Percentiles rank a stretch among this genome's conserved stretches.
Evolutionary conservation across 495 filamentous ascomycete species (phyloP).

Genomic region (Neurospora sp.): DNA sequence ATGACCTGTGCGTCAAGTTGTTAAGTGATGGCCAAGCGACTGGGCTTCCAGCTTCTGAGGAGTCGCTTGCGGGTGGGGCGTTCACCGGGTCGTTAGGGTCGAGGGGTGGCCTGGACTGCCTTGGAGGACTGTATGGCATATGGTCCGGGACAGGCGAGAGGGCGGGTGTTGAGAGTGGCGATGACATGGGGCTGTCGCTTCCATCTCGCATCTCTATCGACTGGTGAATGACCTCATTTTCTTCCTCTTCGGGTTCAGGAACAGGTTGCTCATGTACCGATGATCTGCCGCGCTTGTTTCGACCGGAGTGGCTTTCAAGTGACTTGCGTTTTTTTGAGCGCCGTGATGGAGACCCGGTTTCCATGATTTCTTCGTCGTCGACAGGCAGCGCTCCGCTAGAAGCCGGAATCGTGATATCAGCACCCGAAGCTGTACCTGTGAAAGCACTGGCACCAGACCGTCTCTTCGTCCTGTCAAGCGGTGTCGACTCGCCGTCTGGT

Average conservation of each 20-base stretch:
- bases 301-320: constrained; percentile 22
- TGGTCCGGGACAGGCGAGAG: neutral
- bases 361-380: constrained; percentile 1
- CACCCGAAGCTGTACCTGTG: neutral
- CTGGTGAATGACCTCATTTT: constrained; percentile 9
- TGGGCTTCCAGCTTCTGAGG: constrained; percentile 24
- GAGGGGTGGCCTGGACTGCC: constrained; percentile 3
- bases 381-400: neutral
- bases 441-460: constrained; percentile 9
- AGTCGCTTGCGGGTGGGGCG: constrained; percentile 34
- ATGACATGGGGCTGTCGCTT: constrained; percentile 2
- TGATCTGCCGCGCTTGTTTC: constrained; percentile 12
- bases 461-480: constrained; percentile 26
- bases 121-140: constrained; percentile 8
- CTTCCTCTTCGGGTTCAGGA: neutral
- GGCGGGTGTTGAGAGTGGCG: constrained; percentile 13
- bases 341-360: constrained; percentile 12
- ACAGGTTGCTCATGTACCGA: neutral
- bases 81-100: constrained; percentile 28
- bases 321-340: constrained; percentile 38
- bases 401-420: neutral
- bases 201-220: constrained; percentile 21
- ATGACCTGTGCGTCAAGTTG: constrained; percentile 24
- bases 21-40: constrained; percentile 31
- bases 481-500: constrained; percentile 36